phyloP scores from a whole-genome alignment of 2,329 filamentous ascomycete species.

The Neonectria hederae region DNA sequence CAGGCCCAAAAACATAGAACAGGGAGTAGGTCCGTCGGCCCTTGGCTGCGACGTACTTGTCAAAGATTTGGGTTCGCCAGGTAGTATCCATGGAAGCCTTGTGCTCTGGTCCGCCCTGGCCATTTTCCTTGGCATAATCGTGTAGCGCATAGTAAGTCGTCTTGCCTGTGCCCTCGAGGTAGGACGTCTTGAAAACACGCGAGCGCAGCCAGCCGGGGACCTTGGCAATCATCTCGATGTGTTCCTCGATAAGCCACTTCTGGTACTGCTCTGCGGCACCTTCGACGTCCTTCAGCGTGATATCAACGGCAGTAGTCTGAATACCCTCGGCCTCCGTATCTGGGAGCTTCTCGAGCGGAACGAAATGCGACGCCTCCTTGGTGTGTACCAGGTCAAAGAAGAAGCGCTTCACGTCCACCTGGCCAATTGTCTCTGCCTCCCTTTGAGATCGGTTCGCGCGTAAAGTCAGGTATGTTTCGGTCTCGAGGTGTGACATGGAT shows the following conservation, averaged over 20 bases:
- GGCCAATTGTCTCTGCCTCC: conserved; percentile 63
- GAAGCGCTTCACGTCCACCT: conserved; percentile 72
- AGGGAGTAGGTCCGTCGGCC: conserved; percentile 72
- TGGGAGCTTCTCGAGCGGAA: conserved; percentile 66
- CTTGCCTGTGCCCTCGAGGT: conserved; percentile 64
- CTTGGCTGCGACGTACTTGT: conserved; percentile 66
- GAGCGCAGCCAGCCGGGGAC: conserved; percentile 83
- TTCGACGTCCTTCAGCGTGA: conserved; percentile 62
- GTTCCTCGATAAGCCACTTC: conserved; percentile 80
- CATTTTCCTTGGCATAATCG: conserved; percentile 75
- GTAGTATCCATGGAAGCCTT: conserved; percentile 70
- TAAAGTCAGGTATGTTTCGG: conserved; percentile 74
- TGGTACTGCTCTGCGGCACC: conserved; percentile 62
- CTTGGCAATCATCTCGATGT: conserved; percentile 75
- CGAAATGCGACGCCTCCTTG: conserved; percentile 65
- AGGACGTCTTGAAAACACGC: conserved; percentile 73
- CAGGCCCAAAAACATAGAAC: conserved; percentile 83
- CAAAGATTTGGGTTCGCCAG: conserved; percentile 68
- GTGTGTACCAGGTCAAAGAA: conserved; percentile 75
- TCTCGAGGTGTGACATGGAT: conserved; percentile 75
- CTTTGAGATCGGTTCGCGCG: conserved; percentile 65
- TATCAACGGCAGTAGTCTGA: conserved; percentile 69
- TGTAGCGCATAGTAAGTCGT: conserved; percentile 72
- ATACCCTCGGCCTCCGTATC: conserved; percentile 68
- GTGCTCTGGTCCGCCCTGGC: conserved; percentile 71